phyloP scores from a whole-genome alignment of 352 stramenopile species.

The Globisporangium cystogenes region DNA sequence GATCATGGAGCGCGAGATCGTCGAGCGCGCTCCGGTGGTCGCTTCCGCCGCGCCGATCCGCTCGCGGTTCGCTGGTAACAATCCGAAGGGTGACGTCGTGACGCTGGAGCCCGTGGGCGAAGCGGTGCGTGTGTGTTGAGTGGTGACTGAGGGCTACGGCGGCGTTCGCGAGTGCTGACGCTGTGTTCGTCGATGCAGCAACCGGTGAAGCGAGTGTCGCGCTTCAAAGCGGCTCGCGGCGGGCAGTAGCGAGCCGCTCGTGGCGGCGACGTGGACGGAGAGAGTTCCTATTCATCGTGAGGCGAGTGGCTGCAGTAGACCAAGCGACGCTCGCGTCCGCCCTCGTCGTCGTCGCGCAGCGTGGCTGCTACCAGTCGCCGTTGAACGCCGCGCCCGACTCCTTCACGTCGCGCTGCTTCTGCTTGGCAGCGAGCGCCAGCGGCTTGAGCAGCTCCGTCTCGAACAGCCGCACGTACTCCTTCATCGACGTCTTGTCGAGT shows the following conservation, averaged over 20 bases:
- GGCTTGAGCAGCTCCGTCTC: slow-evolving; percentile 70
- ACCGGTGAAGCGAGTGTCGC: slow-evolving; percentile 81
- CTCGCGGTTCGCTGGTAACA: slow-evolving; percentile 62
- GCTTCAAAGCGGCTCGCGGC: slow-evolving; percentile 62
- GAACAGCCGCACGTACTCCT: slow-evolving; percentile 68
- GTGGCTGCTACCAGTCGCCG: slow-evolving; percentile 84
- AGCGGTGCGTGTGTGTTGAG: slow-evolving; percentile 39
- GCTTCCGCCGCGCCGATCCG: slow-evolving; percentile 17
- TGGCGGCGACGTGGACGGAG: background rate
- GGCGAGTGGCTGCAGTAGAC: too few species aligned
- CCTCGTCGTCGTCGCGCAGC: too few species aligned
- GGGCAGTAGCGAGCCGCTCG: background rate
- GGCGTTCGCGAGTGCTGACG: slow-evolving; percentile 1
- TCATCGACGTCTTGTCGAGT: slow-evolving; percentile 56
- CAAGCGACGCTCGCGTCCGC: too few species aligned
- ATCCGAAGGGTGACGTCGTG: slow-evolving; percentile 60
- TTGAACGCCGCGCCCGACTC: slow-evolving; percentile 70
- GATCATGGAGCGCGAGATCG: slow-evolving; percentile 61
- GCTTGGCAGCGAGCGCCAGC: slow-evolving; percentile 46
- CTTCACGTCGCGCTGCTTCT: slow-evolving; percentile 64
- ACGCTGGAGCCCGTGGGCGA: slow-evolving; percentile 71
- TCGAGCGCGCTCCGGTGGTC: slow-evolving; percentile 15
- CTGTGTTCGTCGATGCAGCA: slow-evolving; percentile 25
- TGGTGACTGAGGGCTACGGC: background rate
- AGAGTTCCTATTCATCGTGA: background rate